phyloP scores from a whole-genome alignment of 2,329 filamentous ascomycete species.

The Pyrenophora tritici-repentis region DNA sequence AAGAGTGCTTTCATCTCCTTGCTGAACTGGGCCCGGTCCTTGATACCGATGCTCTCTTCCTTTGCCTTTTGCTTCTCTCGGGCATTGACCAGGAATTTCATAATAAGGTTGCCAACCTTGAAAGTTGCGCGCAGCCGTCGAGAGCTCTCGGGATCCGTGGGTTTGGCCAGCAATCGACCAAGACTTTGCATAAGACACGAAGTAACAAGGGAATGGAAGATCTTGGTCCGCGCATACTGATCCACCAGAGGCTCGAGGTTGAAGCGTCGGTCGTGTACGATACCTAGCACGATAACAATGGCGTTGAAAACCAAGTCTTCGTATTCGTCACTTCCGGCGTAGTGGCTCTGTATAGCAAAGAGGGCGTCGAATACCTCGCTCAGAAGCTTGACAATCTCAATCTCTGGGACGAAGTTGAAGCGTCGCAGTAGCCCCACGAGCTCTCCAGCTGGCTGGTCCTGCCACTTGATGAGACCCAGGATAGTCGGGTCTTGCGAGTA shows the following conservation, averaged over 20 bases:
- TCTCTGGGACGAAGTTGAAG: constrained; percentile 91
- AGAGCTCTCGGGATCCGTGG: constrained; percentile 80
- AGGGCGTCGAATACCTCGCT: constrained; percentile 87
- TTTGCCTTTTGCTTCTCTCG: constrained; percentile 86
- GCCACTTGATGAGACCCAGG: constrained; percentile 85
- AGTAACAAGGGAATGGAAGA: constrained; percentile 92
- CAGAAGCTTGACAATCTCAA: constrained; percentile 94
- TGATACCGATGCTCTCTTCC: constrained; percentile 84
- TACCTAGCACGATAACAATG: constrained; percentile 85
- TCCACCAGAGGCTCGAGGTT: constrained; percentile 90
- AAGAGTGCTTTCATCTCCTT: constrained; percentile 86
- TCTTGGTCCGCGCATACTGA: constrained; percentile 83
- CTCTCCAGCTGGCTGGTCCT: constrained; percentile 71
- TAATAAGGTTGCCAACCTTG: constrained; percentile 89
- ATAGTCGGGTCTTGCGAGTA: constrained; percentile 92
- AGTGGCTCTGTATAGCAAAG: constrained; percentile 88
- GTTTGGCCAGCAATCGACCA: constrained; percentile 78
- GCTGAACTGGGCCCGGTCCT: constrained; percentile 74
- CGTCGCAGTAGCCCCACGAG: constrained; percentile 77
- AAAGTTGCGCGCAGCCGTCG: constrained; percentile 87
- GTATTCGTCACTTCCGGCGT: constrained; percentile 87
- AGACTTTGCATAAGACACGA: constrained; percentile 87
- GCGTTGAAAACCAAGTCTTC: constrained; percentile 93
- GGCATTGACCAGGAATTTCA: constrained; percentile 93
- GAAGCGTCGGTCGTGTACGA: constrained; percentile 92